These are phyloP conservation scores for Acer negundo DNA, from an alignment of 345 rosid genomes.

Conservation along the genomic window DNA sequence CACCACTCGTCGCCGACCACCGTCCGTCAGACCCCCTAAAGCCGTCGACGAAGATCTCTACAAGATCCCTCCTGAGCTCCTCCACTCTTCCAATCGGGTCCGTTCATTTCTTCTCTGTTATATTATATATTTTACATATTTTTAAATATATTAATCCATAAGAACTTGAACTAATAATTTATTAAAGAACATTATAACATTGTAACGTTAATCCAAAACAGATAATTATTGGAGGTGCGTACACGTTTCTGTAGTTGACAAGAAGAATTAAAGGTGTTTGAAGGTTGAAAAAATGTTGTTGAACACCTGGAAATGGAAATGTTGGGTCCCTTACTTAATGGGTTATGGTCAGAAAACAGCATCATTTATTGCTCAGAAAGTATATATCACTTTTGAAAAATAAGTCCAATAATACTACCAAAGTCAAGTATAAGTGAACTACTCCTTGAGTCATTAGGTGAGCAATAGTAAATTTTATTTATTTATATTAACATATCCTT, in stretches of 20 bases:
- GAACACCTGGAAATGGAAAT: background rate
- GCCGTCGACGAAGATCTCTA: constrained; percentile 92
- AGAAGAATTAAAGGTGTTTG: background rate
- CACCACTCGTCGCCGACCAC: background rate
- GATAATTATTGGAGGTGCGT: no score
- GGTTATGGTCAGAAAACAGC: background rate
- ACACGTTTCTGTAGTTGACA: background rate
- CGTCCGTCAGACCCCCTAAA: constrained; percentile 41
- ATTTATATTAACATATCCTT: background rate
- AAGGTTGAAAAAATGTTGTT: background rate
- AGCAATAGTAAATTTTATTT: background rate
- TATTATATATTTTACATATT: no score
- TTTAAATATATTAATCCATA: no score
- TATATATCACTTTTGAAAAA: background rate
- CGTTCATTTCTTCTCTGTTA: background rate
- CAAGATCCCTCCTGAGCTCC: constrained; percentile 82
- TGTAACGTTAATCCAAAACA: no score
- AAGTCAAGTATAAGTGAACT: background rate
- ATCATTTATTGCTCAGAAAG: background rate
- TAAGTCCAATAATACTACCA: background rate
- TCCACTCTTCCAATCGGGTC: constrained; percentile 62
- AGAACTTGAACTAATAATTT: no score
- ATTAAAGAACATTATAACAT: no score
- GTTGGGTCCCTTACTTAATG: background rate
- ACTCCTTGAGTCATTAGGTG: background rate